Conservation (phyloP, 2,329 filamentous ascomycete species). For the Aurifilum marmelostoma region DNA sequence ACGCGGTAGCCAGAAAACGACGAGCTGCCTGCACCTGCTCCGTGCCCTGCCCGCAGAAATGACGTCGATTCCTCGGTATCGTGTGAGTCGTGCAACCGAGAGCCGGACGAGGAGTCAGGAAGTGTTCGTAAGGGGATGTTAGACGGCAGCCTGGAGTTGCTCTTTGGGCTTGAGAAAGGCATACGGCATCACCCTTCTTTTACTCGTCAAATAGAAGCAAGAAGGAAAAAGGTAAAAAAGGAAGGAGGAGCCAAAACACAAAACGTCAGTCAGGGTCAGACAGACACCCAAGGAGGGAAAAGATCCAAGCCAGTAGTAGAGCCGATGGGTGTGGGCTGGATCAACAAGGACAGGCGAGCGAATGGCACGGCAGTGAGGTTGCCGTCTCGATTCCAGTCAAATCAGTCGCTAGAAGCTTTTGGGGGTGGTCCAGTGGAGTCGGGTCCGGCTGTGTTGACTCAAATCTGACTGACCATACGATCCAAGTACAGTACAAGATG, state of each 20-base stretch:
- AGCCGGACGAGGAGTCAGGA: constrained; percentile 40
- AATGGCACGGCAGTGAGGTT: constrained; percentile 32
- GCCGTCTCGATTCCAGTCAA: constrained; percentile 13
- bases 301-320: constrained; percentile 10
- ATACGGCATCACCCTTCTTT: constrained; percentile 61
- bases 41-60: constrained; percentile 44
- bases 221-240: neutral
- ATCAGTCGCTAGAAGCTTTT: constrained; percentile 12
- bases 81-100: constrained; percentile 40
- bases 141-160: constrained; percentile 66
- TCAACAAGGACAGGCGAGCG: constrained; percentile 36
- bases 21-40: constrained; percentile 41
- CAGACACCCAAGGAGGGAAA: neutral
- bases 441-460: constrained; percentile 15
- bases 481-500: constrained; percentile 9
- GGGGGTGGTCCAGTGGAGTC: constrained; percentile 6
- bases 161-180: constrained; percentile 69
- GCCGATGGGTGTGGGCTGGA: constrained; percentile 33
- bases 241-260: constrained; percentile 18
- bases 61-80: constrained; percentile 49
- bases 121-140: constrained; percentile 88
- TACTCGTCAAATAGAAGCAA: constrained; percentile 31
- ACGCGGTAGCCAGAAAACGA: constrained; percentile 51
- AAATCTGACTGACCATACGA: neutral
- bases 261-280: neutral